Evolutionary conservation across 2,329 filamentous ascomycete species (phyloP), one percentile per base, ranked within the genome.

Genomic region (Colletotrichum truncatum): DNA sequence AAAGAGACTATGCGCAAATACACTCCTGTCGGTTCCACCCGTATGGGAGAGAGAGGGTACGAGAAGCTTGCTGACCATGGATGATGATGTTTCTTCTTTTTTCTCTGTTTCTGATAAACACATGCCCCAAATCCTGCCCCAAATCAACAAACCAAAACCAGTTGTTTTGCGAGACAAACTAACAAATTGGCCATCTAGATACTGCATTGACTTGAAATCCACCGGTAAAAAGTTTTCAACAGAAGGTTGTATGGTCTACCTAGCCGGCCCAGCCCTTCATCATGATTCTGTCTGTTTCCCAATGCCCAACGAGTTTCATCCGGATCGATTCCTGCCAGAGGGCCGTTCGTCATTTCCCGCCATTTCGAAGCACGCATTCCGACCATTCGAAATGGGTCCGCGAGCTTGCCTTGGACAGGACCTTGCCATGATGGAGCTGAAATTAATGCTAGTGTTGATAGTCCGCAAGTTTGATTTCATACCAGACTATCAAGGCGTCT

Each of bases 401-500:
- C 72, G 86, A 12, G 84, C 82, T 38, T 88, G 86, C 67, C 81
- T 88, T 26, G 86, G 85, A 0, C 82, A 87, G 73, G 81, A 85
- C 66, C 74, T 88, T 34, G 86, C 84, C 3, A 81, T 85, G 75
- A 77, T 84, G 25, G 85, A 88, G 72, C 74, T 84, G 11, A 81
- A 81, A 58, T 74, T 84, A 28, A 79, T 84, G 6, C 69, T 86
- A n/a, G 80, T 84, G 3, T 73, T 87, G 68, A 79, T 81, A 10
- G 10, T 36, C 10, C n/a, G 32, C 10, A 14, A 36, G 1, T 6
- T 36, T 14, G 32, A 36, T 14, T 36, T 36, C n/a, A 14, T 11
- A 14, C 32, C 32, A 10, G 32, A 1, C 32, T 36, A 36, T 14
- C 4, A 3, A 4, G 32, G 32, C n/a, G 32, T 11, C 32, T 11